Base-by-base conservation (phyloP, 371 early-diverging fungal genomes). In the Synchytrium microbalum region DNA sequence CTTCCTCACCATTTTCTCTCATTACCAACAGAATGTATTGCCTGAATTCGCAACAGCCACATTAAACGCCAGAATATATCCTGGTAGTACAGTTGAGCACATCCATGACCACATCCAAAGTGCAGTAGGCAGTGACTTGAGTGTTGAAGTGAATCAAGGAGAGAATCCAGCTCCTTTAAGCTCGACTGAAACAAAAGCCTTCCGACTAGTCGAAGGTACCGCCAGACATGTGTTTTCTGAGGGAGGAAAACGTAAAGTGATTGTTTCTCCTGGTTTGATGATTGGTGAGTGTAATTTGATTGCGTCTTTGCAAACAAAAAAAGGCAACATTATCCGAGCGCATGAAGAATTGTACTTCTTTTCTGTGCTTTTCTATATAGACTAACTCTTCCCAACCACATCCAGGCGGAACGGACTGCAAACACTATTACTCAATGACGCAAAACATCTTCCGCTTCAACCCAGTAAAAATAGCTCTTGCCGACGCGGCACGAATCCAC, bases 221-320 rank as follows among this genome's bases (percentile, higher is more conserved):
- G 64, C 64, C 60, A 59, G 64, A 3, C 59, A 63, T 25, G 68
- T 67, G 1, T 67, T 55, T 26, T 60, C n/a, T 10, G 1, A n/a
- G 14, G n/a, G 51, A 14, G 51, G n/a, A n/a, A 26, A 33, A 33
- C 28, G 32, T 8, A 46, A 38, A 10, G 63, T 32, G 26, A 1
- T 64, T 14, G 68, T 68, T 24, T 57, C 62, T 28, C 68, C 68
- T 0, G 59, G 61, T 8, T 55, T 68, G 27, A n/a, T 68, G 24
- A 56, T 64, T 38, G 68, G 57, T 2, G 61, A 30, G 10, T 64
- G 64, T 5, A 64, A 68, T 38, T 30, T 32, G 2, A 25, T 25
- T n/a, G n/a, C n/a, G n/a, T n/a, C n/a, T n/a, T n/a, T n/a, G n/a
- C n/a, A n/a, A n/a, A n/a, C n/a, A n/a, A n/a, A n/a, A n/a, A n/a